Base-by-base conservation (phyloP, 2,329 filamentous ascomycete species). In the Nigrospora oryzae region DNA sequence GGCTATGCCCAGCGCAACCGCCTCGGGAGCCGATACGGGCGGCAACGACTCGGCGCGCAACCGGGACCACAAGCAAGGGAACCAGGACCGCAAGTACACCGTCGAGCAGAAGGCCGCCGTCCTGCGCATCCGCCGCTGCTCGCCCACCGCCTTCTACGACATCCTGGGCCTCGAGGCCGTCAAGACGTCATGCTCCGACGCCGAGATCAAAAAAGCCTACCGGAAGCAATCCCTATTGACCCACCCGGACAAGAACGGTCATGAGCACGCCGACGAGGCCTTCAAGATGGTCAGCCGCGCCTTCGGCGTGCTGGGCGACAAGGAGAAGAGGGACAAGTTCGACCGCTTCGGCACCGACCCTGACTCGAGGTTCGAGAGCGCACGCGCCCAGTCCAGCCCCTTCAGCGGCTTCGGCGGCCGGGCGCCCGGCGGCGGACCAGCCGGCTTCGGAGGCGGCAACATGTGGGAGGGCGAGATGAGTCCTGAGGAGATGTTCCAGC, bases 231-330 rank as follows among this genome's bases (percentile, higher is more conserved):
- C 86, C 62, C 71, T 98, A 58, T 75, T 97, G 60, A 98, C 93
- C 48, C 93, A 98, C 73, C 93, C 93, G 51, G 93, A 98, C 73
- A 98, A 98, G 74, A 98, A 98, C 74, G 90, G 90, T 42, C 90
- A 96, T 63, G 84, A 91, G 34, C 82, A 94, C 48, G 91, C 93
- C 45, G 93, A 96, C 63, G 93, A 98, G 70, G 93, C 93, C 31
- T 98, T 98, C 72, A 98, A 98, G 73, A 86, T 96, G 86, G 89
- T 98, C 19, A 86, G 88, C 58, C 79, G 89, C 56, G 93, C 93
- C 14, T 98, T 98, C 63, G 86, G 94, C 56, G 81, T 97, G 43
- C 73, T 98, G 40, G 91, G 89, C 49, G 93, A 98, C 63, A 79
- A 89, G 59, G 91, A 97, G 52, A 97, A 97, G 79, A 85, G 89